Percentiles rank a stretch among this genome's conserved stretches.
These are phyloP conservation scores for Aspergillus alliaceus DNA, from an alignment of 2,329 filamentous ascomycete species.

Conservation along the genomic window DNA sequence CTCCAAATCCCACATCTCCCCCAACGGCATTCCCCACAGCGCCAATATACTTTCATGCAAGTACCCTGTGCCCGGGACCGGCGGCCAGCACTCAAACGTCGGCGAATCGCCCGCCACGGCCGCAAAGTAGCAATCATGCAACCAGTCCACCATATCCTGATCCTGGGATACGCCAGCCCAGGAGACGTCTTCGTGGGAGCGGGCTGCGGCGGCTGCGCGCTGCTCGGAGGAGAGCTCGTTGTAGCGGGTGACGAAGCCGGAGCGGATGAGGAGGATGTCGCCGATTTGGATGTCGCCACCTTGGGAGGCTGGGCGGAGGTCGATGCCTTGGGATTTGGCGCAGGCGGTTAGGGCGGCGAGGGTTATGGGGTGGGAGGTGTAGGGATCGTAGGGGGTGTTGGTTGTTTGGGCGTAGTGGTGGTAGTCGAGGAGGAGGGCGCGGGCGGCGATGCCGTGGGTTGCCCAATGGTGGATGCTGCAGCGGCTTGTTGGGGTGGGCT, in stretches of 20 bases:
- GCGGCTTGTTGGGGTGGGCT: slow-evolving; percentile 35
- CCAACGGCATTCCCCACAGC: slow-evolving; percentile 47
- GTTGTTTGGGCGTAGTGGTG: slow-evolving; percentile 50
- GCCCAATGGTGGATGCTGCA: slow-evolving; percentile 47
- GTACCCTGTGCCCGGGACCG: slow-evolving; percentile 32
- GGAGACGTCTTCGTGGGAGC: slow-evolving; percentile 38
- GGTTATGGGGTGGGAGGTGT: slow-evolving; percentile 55
- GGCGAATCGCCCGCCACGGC: slow-evolving; percentile 64
- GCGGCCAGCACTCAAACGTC: slow-evolving; percentile 65
- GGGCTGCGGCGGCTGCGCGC: slow-evolving; percentile 31
- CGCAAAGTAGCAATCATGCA: slow-evolving; percentile 69
- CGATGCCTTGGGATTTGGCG: slow-evolving; percentile 60
- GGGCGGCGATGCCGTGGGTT: slow-evolving; percentile 42
- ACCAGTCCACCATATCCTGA: slow-evolving; percentile 60
- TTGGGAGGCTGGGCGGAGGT: slow-evolving; percentile 57
- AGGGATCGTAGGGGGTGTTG: slow-evolving; percentile 53
- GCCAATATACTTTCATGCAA: slow-evolving; percentile 44
- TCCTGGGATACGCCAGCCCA: slow-evolving; percentile 56
- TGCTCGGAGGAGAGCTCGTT: slow-evolving; percentile 44
- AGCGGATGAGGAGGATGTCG: slow-evolving; percentile 66
- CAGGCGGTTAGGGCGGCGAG: slow-evolving; percentile 58
- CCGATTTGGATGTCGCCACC: slow-evolving; percentile 59
- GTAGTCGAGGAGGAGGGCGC: slow-evolving; percentile 46
- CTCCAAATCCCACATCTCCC: slow-evolving; percentile 49
- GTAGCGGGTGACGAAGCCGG: slow-evolving; percentile 62